Conservation (phyloP, 169 alveolate species). For the Plasmodium coatneyi region DNA sequence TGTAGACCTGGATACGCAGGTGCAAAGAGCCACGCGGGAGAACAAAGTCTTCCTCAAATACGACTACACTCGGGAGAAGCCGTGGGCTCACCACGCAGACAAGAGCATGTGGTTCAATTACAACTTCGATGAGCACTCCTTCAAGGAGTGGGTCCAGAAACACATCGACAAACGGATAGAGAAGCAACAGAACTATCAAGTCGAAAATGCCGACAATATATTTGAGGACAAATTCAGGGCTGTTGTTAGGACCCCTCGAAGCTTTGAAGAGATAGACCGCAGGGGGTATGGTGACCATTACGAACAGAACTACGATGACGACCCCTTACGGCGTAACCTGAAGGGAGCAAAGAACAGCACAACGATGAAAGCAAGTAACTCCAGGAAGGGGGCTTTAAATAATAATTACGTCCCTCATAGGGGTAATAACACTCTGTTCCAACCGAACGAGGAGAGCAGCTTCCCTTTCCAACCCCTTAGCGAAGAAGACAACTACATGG, state of each 20-base stretch:
- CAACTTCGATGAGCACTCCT: conserved; percentile 55
- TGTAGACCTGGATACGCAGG: conserved; percentile 32
- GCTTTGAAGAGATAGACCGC: neutral
- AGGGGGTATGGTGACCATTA: neutral
- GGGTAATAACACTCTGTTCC: neutral
- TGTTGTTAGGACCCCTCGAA: neutral
- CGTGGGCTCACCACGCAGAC: conserved; percentile 52
- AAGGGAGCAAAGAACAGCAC: neutral
- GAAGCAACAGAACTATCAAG: conserved; percentile 47
- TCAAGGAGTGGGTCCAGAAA: conserved; percentile 70
- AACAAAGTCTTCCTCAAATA: conserved; percentile 67
- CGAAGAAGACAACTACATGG: neutral
- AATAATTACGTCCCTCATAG: neutral
- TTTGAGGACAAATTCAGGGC: conserved; percentile 18
- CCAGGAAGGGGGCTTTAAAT: neutral
- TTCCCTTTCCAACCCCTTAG: neutral
- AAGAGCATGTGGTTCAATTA: conserved; percentile 73
- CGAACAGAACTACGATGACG: neutral
- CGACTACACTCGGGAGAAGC: conserved; percentile 65
- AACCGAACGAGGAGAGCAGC: neutral
- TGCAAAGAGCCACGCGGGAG: conserved; percentile 55
- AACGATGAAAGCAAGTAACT: neutral
- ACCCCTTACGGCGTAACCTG: neutral
- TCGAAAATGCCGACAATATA: conserved; percentile 60
- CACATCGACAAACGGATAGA: conserved; percentile 52